Evolutionary conservation across 257 asterid species (phyloP), one percentile per base, ranked within the genome.

Genomic region (Knoxia roxburghii): DNA sequence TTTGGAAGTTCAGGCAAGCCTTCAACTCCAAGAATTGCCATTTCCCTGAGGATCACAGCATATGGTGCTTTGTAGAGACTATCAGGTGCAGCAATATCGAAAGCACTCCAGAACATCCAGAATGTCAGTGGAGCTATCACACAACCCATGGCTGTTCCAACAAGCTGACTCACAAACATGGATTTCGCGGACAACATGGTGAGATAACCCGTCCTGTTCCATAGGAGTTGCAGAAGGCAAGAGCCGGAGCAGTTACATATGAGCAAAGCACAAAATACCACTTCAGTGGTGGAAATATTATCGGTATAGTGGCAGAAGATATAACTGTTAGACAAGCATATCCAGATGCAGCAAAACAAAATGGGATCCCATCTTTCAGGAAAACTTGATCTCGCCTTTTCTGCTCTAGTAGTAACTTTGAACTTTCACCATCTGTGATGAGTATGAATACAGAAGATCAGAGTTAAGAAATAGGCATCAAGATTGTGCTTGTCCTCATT

Each of bases 71-170:
- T 89, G 72, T 93, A 93, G 23, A 94, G 95, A 48, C 97, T 88
- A 52, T 89, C 96, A 3, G 98, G 98, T 1, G 97, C 68, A 21
- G 96, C 98, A 26, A 92, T 86, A 68, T 92, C 96, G 3, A 92
- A 92, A 21, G 98, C 98, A 2, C 50, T 82, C 98, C 98, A 92
- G 67, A 83, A 92, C 79, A 92, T 17, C 95, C 97, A 92, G 71
- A 92, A 92, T n/a, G 97, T 92, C 74, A 92, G 87, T 41, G 98
- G 97, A 1, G 98, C 98, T 53, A 92, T 83, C 64, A 92, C 81
- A 53, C 97, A 92, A 65, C 96, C 98, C 97, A 92, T 89, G 53
- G 91, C 96, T 5, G 98, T 92, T 67, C 98, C 98, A 4, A 89
- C 80, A 33, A 92, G 37, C 76, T 92, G 98, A 75, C 97, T 92